phyloP scores from a whole-genome alignment of 257 asterid species.

The Rehmannia glutinosa region DNA sequence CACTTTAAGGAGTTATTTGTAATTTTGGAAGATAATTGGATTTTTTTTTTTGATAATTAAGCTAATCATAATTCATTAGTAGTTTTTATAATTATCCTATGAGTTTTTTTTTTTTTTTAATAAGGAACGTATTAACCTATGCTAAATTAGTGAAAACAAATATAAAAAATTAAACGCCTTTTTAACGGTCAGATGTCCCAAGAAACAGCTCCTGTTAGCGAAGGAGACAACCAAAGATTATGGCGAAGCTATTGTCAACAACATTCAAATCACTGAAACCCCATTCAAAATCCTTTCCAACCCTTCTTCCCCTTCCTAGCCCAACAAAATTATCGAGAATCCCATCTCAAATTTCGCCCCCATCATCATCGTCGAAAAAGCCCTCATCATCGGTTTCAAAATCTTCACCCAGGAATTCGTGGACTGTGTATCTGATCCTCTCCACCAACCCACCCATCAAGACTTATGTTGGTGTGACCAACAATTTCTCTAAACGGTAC shows the following conservation, averaged over 20 bases:
- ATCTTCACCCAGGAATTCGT: slow-evolving; percentile 27
- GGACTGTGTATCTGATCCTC: slow-evolving; percentile 76
- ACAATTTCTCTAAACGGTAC: slow-evolving; percentile 74
- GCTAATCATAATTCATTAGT: no score
- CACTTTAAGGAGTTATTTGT: no score
- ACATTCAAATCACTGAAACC: slow-evolving; percentile 64
- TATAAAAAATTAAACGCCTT: background rate
- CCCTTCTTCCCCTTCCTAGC: background rate
- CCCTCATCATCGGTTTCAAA: slow-evolving; percentile 26
- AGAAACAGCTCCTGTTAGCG: background rate
- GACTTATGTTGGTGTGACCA: slow-evolving; percentile 83
- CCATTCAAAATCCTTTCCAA: slow-evolving; percentile 22
- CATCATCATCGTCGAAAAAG: slow-evolving; percentile 19
- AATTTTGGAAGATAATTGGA: no score
- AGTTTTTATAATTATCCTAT: no score
- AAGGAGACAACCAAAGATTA: no score
- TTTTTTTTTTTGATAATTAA: no score
- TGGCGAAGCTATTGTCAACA: slow-evolving; percentile 45
- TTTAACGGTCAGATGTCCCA: slow-evolving; percentile 16
- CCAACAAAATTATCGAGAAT: slow-evolving; percentile 14
- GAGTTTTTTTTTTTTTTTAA: no score
- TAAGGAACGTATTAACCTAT: no score
- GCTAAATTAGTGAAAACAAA: no score
- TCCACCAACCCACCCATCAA: slow-evolving; percentile 71
- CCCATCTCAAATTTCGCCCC: slow-evolving; percentile 19